These are phyloP conservation scores for Hypsizygus ulmarius DNA, from an alignment of 1,284 basidiomycete genomes.

Conservation along the genomic window DNA sequence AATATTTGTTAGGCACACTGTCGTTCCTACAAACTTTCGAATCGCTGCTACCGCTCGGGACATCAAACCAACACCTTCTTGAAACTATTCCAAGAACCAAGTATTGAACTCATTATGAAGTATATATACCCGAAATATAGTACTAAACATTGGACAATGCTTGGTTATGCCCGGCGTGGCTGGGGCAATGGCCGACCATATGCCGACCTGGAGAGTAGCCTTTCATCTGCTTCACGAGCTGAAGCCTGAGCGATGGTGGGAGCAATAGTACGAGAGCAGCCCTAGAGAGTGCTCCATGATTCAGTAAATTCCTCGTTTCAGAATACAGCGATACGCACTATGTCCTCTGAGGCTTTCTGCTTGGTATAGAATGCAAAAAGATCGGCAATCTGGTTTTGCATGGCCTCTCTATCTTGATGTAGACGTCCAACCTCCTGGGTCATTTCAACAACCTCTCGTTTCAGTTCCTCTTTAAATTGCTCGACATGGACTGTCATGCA, in stretches of 20 bases:
- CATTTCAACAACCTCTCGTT: constrained; percentile 71
- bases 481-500: constrained; percentile 67
- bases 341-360: constrained; percentile 42
- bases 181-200: constrained; percentile 10
- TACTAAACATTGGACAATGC: not conserved
- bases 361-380: constrained; percentile 72
- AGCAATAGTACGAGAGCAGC: not conserved
- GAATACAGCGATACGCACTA: constrained; percentile 3
- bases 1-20: constrained; percentile 38
- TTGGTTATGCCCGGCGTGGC: not conserved
- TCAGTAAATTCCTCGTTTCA: not conserved
- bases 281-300: constrained; percentile 2
- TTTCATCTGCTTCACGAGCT: not conserved
- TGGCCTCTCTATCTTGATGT: constrained; percentile 66
- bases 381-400: constrained; percentile 75
- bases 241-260: not conserved
- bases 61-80: constrained; percentile 26
- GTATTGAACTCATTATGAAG: not conserved
- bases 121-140: not conserved
- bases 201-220: not conserved
- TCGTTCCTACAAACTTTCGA: constrained; percentile 45
- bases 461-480: constrained; percentile 77
- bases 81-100: not conserved
- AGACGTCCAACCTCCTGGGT: constrained; percentile 71
- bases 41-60: constrained; percentile 49